Base-by-base conservation (phyloP, 306 rosid species). In the apple (Malus domestica) region DNA sequence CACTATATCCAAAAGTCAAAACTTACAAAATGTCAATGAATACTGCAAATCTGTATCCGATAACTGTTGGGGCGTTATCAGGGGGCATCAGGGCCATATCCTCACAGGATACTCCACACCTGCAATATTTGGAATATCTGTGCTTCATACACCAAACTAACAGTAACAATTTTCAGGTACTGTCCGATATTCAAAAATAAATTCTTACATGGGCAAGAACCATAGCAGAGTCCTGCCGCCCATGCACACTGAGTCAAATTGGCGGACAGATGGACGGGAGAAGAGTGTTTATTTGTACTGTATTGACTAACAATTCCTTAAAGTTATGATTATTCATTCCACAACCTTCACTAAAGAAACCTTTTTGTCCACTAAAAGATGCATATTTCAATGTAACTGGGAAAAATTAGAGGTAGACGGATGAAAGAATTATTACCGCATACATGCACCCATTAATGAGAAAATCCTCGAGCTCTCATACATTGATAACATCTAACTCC, bases 391-490 rank as follows among this genome's bases (percentile, higher is more conserved):
- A 71, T 69, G 13, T 46, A 63, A 32, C 44, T 30, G 63, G 63
- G 74, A 38, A 40, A 71, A 27, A 46, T 45, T 29, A 72, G 68
- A 76, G 25, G 72, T 30, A 74, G 72, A 32, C 70, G 58, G 2
- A 73, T 49, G 67, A 33, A 83, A 79, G 68, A 78, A 76, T 72
- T 76, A 89, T 68, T 92, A 95, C 99, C 97, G 88, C 93, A 82
- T 95, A 89, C 97, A 95, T 95, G 96, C 99, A 95, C 83, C 89
- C 97, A 68, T 95, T 92, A 80, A 95, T 95, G 71, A 95, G 91
- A 86, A 95, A 95, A 84, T 95, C 97, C 89, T 95, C 97, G 44
- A 93, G 97, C 79, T 82, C 92, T 22, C 99, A 89, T 32, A 90
- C 96, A 88, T 92, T 92, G 64, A 85, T 85, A 76, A 95, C 89